Conservation (phyloP, 2,329 filamentous ascomycete genomes). For the Lecanoromycetidae sp. region DNA sequence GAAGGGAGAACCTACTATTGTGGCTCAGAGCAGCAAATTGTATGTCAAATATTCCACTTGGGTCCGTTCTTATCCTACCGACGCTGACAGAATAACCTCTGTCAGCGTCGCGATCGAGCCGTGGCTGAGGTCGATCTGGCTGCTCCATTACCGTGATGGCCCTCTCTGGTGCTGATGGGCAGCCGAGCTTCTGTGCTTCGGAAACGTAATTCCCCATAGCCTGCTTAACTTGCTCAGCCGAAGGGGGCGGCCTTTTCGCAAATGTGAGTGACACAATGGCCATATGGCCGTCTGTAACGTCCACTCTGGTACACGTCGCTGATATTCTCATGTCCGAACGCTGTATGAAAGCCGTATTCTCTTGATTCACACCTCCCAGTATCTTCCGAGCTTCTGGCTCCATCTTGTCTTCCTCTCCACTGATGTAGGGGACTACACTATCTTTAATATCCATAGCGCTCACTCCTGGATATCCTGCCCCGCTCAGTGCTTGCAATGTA, state of each 20-base stretch:
- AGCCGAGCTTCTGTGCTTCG: slow-evolving; percentile 72
- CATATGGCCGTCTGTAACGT: slow-evolving; percentile 90
- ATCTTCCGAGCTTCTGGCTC: slow-evolving; percentile 94
- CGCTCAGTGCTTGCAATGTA: slow-evolving; percentile 73
- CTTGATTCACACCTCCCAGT: slow-evolving; percentile 60
- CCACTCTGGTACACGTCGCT: slow-evolving; percentile 82
- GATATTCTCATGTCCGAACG: slow-evolving; percentile 64
- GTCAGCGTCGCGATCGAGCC: slow-evolving; percentile 75
- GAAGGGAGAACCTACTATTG: slow-evolving; percentile 53
- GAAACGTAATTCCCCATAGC: slow-evolving; percentile 70
- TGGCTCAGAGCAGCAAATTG: slow-evolving; percentile 92
- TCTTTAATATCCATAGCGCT: slow-evolving; percentile 92
- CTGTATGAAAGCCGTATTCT: slow-evolving; percentile 62
- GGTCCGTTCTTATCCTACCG: slow-evolving; percentile 73
- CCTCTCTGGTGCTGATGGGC: slow-evolving; percentile 69
- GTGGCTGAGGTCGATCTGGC: slow-evolving; percentile 77
- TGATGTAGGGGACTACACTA: slow-evolving; percentile 89
- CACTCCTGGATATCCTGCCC: slow-evolving; percentile 82
- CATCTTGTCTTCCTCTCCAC: slow-evolving; percentile 90
- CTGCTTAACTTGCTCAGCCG: slow-evolving; percentile 61
- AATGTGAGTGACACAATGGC: slow-evolving; percentile 87
- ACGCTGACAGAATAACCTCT: slow-evolving; percentile 85
- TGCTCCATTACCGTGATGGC: slow-evolving; percentile 86
- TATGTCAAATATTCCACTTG: slow-evolving; percentile 81
- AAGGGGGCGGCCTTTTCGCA: slow-evolving; percentile 59